These are phyloP conservation scores for Penicillium parvum DNA, from an alignment of 495 filamentous ascomycete genomes.

Conservation along the genomic window DNA sequence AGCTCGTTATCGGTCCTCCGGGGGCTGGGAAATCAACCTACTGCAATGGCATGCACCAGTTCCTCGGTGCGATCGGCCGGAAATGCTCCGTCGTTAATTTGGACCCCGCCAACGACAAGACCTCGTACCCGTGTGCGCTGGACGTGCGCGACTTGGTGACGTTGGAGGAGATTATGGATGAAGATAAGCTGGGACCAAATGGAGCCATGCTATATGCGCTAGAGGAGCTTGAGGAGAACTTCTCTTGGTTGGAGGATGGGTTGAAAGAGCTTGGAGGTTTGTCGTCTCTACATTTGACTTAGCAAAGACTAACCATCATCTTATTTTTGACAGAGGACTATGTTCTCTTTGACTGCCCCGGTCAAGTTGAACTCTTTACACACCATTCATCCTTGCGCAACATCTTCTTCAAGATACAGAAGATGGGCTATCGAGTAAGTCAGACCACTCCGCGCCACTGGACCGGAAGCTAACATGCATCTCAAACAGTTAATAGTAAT, in stretches of 20 bases:
- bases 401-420: conserved; percentile 84
- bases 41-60: conserved; percentile 98
- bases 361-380: conserved; percentile 94
- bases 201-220: conserved; percentile 89
- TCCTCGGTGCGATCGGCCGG: conserved; percentile 87
- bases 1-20: conserved; percentile 87
- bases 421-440: conserved; percentile 85
- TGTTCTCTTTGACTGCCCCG: conserved; percentile 91
- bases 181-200: conserved; percentile 86
- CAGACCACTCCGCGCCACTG: neutral
- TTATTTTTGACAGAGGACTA: conserved; percentile 65
- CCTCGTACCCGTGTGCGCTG: conserved; percentile 66
- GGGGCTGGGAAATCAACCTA: conserved; percentile 96
- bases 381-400: conserved; percentile 87
- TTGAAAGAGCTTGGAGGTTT: conserved; percentile 64
- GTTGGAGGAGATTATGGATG: conserved; percentile 92
- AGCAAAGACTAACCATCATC: neutral
- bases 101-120: conserved; percentile 87
- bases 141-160: conserved; percentile 87
- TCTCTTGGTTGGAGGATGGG: conserved; percentile 82
- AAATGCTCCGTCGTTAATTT: conserved; percentile 95
- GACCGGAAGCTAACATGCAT: conserved; percentile 12
- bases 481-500: conserved; percentile 72
- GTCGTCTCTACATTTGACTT: neutral
- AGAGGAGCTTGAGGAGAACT: conserved; percentile 89